Base-by-base conservation (phyloP, 2,329 filamentous ascomycete species). In the Exophiala mesophila region DNA sequence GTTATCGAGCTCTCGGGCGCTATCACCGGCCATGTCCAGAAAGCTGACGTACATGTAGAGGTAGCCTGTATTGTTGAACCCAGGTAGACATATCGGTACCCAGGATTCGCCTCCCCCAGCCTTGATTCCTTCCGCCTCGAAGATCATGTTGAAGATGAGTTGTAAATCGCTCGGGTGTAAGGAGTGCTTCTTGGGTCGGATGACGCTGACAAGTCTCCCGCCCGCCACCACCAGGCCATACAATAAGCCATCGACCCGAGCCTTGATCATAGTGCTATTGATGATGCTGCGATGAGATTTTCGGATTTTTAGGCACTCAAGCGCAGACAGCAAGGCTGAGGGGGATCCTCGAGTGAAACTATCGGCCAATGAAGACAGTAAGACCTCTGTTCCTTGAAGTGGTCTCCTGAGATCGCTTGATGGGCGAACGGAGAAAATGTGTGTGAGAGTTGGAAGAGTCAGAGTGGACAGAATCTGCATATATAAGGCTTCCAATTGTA, bases 1-100 rank as follows among this genome's bases (percentile, higher is more conserved):
- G 21, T 60, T 54, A 48, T 69, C 59, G 40, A 60, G 55, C 41
- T 66, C 62, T 19, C 63, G 64, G 41, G 64, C 68, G 21, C 64
- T 59, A n/a, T 67, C 70, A 17, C 72, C 64, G 31, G 73, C 70
- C 26, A 78, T 72, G 54, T 87, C 81, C 49, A 98, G 77, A 63
- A 97, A 98, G 70, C 87, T 95, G 60, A 98, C 92, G 59, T 97
- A 98, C 88, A 98, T 97, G 69, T 98, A 96, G 1, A 98, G 74
- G 60, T 94, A 98, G 18, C 92, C 94, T 38, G 82, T 85, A 63
- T 88, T 97, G 68, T 98, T 98, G 69, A 98, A 98, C 4, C 89
- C 90, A 1, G 92, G 94, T 3, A 98, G 75, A 57, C 92, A 98
- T 5, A 98, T 74, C 0, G 92, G 92, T 35, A 97, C 90, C 92